Conservation (phyloP, 495 filamentous ascomycete genomes). For the Monascus purpureus region DNA sequence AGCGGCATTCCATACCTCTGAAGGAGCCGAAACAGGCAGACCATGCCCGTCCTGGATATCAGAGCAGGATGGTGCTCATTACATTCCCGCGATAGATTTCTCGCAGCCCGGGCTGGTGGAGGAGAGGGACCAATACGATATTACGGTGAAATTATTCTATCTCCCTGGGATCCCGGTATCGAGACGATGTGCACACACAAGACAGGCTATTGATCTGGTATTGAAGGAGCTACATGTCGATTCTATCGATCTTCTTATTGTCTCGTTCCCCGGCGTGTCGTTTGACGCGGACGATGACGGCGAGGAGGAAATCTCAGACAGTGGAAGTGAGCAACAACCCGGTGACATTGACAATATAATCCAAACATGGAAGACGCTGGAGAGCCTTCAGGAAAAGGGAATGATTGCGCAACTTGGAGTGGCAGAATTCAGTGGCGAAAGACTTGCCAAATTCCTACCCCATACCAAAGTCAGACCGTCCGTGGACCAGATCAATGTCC, state of each 20-base stretch:
- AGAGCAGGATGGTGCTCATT: conserved; percentile 43
- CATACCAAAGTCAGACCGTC: conserved; percentile 57
- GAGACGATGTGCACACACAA: conserved; percentile 49
- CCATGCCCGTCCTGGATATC: conserved; percentile 48
- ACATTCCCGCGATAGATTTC: conserved; percentile 67
- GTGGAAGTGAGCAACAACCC: conserved; percentile 30
- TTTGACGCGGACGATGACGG: conserved; percentile 89
- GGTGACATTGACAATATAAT: conserved; percentile 55
- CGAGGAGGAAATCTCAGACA: conserved; percentile 48
- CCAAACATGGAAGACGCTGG: conserved; percentile 56
- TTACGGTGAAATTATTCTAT: conserved; percentile 89
- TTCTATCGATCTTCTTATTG: conserved; percentile 76
- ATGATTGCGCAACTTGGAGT: conserved; percentile 64
- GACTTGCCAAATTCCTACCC: conserved; percentile 52
- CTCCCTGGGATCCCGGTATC: conserved; percentile 52
- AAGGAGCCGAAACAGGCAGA: conserved; percentile 13
- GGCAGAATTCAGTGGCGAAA: conserved; percentile 78
- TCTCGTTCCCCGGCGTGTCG: conserved; percentile 83
- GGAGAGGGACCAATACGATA: conserved; percentile 71
- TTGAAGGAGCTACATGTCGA: conserved; percentile 59
- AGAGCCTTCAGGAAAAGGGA: conserved; percentile 57
- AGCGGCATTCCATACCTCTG: conserved; percentile 11
- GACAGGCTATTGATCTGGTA: conserved; percentile 66
- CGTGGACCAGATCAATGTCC: conserved; percentile 94
- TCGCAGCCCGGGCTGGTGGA: conserved; percentile 56